These are phyloP conservation scores for Solanum neorickii DNA, from an alignment of 257 asterid species.

Conservation along the genomic window DNA sequence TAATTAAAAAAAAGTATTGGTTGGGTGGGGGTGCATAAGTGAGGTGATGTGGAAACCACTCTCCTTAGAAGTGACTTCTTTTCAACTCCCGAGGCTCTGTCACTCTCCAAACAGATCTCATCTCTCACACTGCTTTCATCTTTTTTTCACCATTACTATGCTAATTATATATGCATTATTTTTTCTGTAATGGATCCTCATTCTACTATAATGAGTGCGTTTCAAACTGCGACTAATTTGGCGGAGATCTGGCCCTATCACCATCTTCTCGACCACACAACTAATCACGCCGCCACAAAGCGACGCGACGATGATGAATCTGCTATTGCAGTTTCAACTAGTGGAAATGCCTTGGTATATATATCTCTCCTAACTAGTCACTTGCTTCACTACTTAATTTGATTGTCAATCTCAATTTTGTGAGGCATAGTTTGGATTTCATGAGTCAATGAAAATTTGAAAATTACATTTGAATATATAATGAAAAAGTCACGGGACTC, in stretches of 20 bases:
- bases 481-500: too few relatives aligned
- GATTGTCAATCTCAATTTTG: neutral
- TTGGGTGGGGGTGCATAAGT: neutral
- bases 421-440: neutral
- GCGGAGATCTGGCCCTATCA: conserved; percentile 32
- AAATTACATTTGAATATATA: neutral
- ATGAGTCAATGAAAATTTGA: neutral
- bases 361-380: neutral
- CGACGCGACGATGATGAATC: conserved; percentile 22
- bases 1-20: too few relatives aligned
- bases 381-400: neutral
- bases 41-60: neutral
- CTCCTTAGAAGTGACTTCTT: conserved; percentile 20
- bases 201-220: neutral
- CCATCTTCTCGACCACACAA: conserved; percentile 19
- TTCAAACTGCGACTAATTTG: conserved; percentile 3
- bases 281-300: conserved; percentile 5
- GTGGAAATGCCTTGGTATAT: conserved; percentile 15
- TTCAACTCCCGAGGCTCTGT: conserved; percentile 20
- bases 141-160: neutral
- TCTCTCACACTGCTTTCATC: neutral
- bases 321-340: conserved; percentile 19
- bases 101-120: neutral
- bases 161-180: neutral
- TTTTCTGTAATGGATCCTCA: conserved; percentile 18